phyloP scores from a whole-genome alignment of 1,284 basidiomycete species.

The Papiliotrema fonsecae region DNA sequence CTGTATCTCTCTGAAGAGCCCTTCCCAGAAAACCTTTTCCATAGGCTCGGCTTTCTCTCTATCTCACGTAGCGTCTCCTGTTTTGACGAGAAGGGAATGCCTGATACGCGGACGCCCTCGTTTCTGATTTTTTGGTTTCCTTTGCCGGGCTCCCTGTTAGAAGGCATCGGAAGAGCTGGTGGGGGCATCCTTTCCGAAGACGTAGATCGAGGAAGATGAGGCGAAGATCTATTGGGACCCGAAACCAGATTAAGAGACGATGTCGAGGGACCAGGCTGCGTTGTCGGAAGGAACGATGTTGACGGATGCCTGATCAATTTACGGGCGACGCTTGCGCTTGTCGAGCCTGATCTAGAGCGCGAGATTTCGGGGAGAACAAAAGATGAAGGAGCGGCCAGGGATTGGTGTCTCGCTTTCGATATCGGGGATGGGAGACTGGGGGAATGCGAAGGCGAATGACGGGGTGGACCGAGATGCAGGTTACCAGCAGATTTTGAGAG shows the following conservation, averaged over 20 bases:
- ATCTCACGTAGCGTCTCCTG: constrained; percentile 14
- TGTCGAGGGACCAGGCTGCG: not conserved
- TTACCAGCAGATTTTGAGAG: not conserved
- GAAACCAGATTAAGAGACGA: not conserved
- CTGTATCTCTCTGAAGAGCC: not conserved
- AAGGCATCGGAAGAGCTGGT: constrained; percentile 19
- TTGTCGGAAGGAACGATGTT: constrained; percentile 20
- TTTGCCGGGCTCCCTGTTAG: not conserved
- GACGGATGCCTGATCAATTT: constrained; percentile 32
- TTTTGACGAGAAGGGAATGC: constrained; percentile 25
- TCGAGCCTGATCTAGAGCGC: not conserved
- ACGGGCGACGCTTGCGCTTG: not conserved
- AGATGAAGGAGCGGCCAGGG: no score
- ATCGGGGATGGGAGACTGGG: not conserved
- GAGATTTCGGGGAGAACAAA: not conserved
- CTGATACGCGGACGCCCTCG: constrained; percentile 12
- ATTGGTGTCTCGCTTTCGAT: not conserved
- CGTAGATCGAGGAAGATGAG: not conserved
- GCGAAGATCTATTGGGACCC: constrained; percentile 9
- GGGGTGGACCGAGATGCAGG: not conserved
- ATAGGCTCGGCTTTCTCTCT: constrained; percentile 22
- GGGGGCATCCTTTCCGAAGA: constrained; percentile 22
- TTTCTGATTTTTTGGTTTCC: not conserved
- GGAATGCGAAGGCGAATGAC: not conserved
- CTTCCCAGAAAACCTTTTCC: constrained; percentile 31